A percentile compares a stretch with the other conserved stretches of the same genome.
Evolutionary conservation across 306 rosid genomes (phyloP).

Genomic region (Purshia tridentata): DNA sequence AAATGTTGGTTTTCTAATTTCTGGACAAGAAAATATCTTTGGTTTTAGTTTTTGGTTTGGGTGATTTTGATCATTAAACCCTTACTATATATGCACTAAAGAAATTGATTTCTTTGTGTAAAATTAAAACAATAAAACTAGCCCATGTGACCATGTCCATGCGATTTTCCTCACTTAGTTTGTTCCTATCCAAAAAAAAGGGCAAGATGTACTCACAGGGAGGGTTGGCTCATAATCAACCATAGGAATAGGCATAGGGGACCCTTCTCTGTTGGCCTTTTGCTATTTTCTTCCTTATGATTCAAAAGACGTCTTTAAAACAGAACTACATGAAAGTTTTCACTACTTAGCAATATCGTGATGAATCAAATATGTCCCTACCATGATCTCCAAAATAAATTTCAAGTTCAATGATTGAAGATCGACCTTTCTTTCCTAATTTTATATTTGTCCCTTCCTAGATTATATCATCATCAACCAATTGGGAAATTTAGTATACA

Average conservation of each 20-base stretch:
- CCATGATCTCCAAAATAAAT: background rate
- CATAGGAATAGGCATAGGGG: background rate
- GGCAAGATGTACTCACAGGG: background rate
- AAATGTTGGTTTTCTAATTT: too few species aligned
- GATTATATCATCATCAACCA: background rate
- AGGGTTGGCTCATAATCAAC: background rate
- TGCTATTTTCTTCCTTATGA: background rate
- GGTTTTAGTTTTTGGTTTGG: background rate
- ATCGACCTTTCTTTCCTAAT: background rate
- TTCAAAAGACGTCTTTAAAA: background rate
- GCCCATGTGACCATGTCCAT: background rate
- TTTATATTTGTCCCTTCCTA: background rate
- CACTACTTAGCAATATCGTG: background rate
- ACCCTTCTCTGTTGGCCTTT: background rate
- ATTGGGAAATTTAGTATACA: background rate
- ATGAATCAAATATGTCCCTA: background rate
- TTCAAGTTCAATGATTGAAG: background rate
- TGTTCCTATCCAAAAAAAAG: background rate
- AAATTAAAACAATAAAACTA: background rate
- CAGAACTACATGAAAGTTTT: background rate
- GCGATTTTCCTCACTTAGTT: background rate
- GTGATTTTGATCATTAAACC: too few species aligned
- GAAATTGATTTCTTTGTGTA: background rate
- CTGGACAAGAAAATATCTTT: too few species aligned
- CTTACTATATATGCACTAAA: too few species aligned